Base-by-base conservation (phyloP, 352 stramenopile species). In the Phytopythium kandeliae region DNA sequence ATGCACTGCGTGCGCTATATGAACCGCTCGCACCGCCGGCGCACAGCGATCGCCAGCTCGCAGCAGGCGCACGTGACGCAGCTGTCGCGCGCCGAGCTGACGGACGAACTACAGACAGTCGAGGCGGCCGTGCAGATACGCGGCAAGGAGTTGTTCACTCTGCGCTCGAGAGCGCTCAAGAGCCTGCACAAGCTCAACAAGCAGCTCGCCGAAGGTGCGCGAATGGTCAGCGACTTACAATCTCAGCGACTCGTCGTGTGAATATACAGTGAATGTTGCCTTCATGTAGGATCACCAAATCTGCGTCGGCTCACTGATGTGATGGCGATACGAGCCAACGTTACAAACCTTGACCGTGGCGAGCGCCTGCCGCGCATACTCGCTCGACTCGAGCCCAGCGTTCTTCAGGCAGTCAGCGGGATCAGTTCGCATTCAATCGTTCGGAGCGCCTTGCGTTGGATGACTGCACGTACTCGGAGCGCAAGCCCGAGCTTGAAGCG, bases 401-500 rank as follows among this genome's bases (percentile, higher is more conserved):
- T 87, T 78, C 74, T 86, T 30, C 11, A 6, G 25, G 25, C 13
- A 46, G 19, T 5, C 6, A 45, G 12, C 9, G 6, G 5, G 10
- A 11, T 45, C 21, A 30, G 38, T 22, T n/a, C 9, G 4, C 4
- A 9, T 15, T 10, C 12, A 19, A 10, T 3, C 38, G 16, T 11
- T 10, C 5, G 11, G 30, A 22, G 11, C 4, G 34, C 13, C 42
- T 55, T 0, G 6, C 15, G 15, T 49, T 6, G 11, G 35, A 30
- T n/a, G 30, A 17, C 52, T 19, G 4, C 22, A 19, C 62, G 12
- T 59, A 86, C 74, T 31, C 77, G 78, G 11, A 92, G 65, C 22
- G 80, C 80, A 13, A 92, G 62, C 0, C 80, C 80, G 15, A 92
- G 69, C 48, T 87, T 86, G 54, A 92, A 92, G 6, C 78, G 69